Evolutionary conservation across 345 rosid genomes (phyloP).

Genomic region (Bruguiera parviflora): DNA sequence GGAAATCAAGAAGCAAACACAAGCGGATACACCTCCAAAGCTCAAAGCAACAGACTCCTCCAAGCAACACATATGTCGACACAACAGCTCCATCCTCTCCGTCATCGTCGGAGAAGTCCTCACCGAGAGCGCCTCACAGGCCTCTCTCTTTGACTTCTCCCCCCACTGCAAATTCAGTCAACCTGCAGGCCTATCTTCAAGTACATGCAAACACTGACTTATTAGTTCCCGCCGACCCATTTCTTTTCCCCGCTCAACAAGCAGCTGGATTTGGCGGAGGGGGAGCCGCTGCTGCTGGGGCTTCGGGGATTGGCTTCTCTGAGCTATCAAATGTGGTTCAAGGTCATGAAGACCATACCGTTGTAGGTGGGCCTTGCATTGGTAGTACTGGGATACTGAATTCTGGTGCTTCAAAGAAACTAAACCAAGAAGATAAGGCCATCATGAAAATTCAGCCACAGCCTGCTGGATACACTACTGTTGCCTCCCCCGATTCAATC

Average conservation of each 20-base stretch:
- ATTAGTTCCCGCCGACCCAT: constrained; percentile 44
- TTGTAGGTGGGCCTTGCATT: constrained; percentile 46
- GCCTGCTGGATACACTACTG: constrained; percentile 20
- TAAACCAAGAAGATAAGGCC: constrained; percentile 31
- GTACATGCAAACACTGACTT: constrained; percentile 15
- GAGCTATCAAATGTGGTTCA: constrained; percentile 38
- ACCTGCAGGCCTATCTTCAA: constrained; percentile 39
- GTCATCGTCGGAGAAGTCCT: constrained; percentile 59
- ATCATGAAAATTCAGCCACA: constrained; percentile 41
- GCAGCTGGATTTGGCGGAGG: not conserved
- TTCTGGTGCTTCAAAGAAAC: constrained; percentile 37
- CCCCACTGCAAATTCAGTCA: constrained; percentile 42
- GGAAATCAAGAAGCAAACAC: constrained; percentile 95
- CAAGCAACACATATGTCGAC: constrained; percentile 16
- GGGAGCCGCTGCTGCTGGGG: constrained; percentile 24
- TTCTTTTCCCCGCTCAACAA: constrained; percentile 42
- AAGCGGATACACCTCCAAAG: constrained; percentile 76
- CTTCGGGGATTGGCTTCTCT: constrained; percentile 39
- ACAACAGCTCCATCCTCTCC: constrained; percentile 40
- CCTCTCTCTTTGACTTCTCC: constrained; percentile 35
- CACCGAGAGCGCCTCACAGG: constrained; percentile 36
- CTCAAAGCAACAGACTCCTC: constrained; percentile 37
- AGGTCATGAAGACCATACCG: constrained; percentile 25
- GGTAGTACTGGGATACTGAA: constrained; percentile 49
- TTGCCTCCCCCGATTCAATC: constrained; percentile 21